phyloP scores from a whole-genome alignment of 2,329 filamentous ascomycete species.

The Aphanocladium album region DNA sequence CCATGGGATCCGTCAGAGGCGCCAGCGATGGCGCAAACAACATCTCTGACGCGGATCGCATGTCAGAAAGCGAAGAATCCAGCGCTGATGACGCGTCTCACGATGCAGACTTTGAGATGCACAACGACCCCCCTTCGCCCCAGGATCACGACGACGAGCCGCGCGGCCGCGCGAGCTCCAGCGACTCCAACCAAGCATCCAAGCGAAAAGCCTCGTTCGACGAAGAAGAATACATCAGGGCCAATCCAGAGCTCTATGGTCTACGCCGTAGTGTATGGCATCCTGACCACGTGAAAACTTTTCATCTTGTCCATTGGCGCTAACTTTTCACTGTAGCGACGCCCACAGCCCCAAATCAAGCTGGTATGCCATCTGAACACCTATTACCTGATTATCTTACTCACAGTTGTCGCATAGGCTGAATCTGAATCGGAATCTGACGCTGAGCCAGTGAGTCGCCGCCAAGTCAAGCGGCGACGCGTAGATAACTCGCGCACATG shows the following conservation, averaged over 20 bases:
- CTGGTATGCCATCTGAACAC: conserved; percentile 39
- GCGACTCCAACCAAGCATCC: conserved; percentile 59
- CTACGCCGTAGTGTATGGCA: conserved; percentile 82
- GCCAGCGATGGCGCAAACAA: conserved; percentile 38
- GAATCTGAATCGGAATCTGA: conserved; percentile 68
- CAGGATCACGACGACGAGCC: conserved; percentile 10
- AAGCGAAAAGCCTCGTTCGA: conserved; percentile 69
- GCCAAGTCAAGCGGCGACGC: conserved; percentile 65
- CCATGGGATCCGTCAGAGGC: conserved; percentile 35
- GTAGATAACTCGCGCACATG: conserved; percentile 59
- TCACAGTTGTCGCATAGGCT: conserved; percentile 29
- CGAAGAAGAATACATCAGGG: conserved; percentile 79
- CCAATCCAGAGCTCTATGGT: conserved; percentile 93
- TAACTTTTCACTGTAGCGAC: conserved; percentile 41
- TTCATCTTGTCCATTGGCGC: conserved; percentile 19
- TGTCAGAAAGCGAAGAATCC: conserved; percentile 43
- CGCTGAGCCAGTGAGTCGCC: conserved; percentile 49
- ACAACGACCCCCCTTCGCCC: conserved; percentile 46
- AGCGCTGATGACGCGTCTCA: conserved; percentile 55
- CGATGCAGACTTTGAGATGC: conserved; percentile 73
- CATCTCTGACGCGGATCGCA: conserved; percentile 30
- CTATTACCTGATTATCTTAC: not conserved
- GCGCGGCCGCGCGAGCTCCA: conserved; percentile 60
- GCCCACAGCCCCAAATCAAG: conserved; percentile 53
- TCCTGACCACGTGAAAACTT: conserved; percentile 15